phyloP scores from a whole-genome alignment of 129 eudicot genomes.

The Erigeron canadensis region DNA sequence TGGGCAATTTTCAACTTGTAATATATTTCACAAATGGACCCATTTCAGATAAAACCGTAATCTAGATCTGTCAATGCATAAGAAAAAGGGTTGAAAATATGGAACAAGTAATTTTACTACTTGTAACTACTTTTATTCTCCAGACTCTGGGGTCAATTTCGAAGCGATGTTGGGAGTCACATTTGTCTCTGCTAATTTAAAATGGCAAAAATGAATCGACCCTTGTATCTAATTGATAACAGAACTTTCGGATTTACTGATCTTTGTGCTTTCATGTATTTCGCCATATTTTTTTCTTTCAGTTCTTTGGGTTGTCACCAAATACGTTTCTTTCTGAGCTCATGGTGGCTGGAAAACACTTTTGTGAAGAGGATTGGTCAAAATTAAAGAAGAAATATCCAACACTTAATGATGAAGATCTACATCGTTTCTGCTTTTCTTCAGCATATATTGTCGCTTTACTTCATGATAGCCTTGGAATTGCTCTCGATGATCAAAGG shows the following conservation, averaged over 20 bases:
- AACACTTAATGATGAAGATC: slow-evolving; percentile 64
- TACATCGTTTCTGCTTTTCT: slow-evolving; percentile 77
- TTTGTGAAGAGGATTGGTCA: slow-evolving; percentile 88
- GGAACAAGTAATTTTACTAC: not conserved
- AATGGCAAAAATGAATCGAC: slow-evolving; percentile 9
- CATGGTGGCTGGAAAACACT: slow-evolving; percentile 73
- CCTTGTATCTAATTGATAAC: not conserved
- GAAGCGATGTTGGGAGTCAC: not conserved
- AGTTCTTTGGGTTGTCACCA: slow-evolving; percentile 80
- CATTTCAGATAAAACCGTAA: not conserved
- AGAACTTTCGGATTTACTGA: slow-evolving; percentile 10
- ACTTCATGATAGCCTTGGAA: slow-evolving; percentile 92
- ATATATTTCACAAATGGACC: not conserved
- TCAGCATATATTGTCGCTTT: slow-evolving; percentile 92
- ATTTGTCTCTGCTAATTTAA: not conserved
- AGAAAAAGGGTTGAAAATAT: not conserved
- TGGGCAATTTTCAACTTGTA: not conserved
- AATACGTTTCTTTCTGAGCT: slow-evolving; percentile 57
- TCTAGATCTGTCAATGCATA: not conserved
- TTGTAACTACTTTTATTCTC: not conserved
- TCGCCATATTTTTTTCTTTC: slow-evolving; percentile 18
- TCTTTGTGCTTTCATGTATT: not conserved
- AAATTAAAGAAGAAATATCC: slow-evolving; percentile 51
- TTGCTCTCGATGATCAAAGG: slow-evolving; percentile 74
- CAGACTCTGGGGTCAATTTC: not conserved